These are phyloP conservation scores for Penicillium expansum DNA, from an alignment of 2,329 filamentous ascomycete genomes.

Conservation along the genomic window DNA sequence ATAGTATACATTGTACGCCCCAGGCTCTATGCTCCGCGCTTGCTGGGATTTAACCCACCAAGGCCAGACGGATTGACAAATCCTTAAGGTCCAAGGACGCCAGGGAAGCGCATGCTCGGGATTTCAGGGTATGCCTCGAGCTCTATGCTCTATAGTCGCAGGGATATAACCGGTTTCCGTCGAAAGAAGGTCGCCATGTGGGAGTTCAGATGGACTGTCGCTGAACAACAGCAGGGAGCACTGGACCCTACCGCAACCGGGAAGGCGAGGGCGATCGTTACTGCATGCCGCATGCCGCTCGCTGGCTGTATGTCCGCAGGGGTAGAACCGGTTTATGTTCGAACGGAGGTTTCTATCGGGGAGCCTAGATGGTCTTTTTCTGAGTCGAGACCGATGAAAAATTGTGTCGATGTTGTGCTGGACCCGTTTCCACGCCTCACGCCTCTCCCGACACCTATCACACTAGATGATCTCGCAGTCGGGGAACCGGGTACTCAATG, in stretches of 20 bases:
- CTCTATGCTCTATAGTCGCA: background rate
- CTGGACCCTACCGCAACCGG: background rate
- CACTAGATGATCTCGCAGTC: background rate
- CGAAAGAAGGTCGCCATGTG: background rate
- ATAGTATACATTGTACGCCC: background rate
- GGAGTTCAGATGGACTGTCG: background rate
- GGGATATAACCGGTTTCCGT: background rate
- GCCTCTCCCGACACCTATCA: background rate
- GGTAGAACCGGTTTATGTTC: background rate
- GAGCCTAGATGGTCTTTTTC: background rate
- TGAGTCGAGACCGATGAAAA: background rate
- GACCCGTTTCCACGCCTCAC: background rate
- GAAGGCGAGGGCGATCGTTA: background rate
- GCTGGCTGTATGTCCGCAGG: background rate
- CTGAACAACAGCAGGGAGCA: background rate
- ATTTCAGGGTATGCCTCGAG: too few species aligned
- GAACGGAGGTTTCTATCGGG: background rate
- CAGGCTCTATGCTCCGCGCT: background rate
- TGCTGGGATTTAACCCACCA: too few species aligned
- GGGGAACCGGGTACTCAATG: background rate
- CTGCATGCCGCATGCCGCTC: background rate
- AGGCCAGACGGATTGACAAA: too few species aligned
- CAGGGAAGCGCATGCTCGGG: too few species aligned
- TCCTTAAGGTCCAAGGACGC: too few species aligned
- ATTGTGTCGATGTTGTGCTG: background rate